These are phyloP conservation scores for Pythium pyrilobum DNA, from an alignment of 352 stramenopile genomes.

Conservation along the genomic window DNA sequence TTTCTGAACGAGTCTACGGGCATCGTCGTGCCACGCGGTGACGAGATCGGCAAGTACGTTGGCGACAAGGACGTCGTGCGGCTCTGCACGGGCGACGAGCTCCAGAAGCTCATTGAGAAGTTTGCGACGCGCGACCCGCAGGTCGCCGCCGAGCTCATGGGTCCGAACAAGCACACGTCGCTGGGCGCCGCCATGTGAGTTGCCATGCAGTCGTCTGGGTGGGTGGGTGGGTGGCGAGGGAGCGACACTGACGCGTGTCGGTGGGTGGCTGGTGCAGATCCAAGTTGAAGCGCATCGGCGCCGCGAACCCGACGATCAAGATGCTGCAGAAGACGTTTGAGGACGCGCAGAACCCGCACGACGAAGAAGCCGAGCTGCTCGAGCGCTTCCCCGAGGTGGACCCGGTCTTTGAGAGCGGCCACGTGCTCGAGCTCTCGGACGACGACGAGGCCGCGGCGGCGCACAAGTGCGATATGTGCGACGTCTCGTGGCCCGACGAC, in stretches of 20 bases:
- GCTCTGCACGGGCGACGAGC: constrained; percentile 52
- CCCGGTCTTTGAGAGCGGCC: constrained; percentile 63
- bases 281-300: constrained; percentile 62
- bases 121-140: constrained; percentile 55
- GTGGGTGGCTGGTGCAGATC: constrained; percentile 26
- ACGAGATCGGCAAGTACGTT: constrained; percentile 59
- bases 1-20: constrained; percentile 80
- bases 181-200: constrained; percentile 56
- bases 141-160: constrained; percentile 63
- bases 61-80: constrained; percentile 68
- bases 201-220: neutral
- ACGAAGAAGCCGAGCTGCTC: constrained; percentile 37
- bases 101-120: constrained; percentile 59
- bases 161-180: constrained; percentile 41
- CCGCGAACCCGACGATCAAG: constrained; percentile 61
- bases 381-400: constrained; percentile 61
- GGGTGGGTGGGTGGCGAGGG: neutral
- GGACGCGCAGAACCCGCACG: constrained; percentile 38
- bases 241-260: neutral
- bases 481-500: constrained; percentile 79
- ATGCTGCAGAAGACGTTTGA: constrained; percentile 70
- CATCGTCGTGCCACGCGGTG: constrained; percentile 44
- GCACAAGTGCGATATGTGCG: constrained; percentile 69
- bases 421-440: constrained; percentile 42
- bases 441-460: constrained; percentile 16